Conservation (phyloP, 2,329 filamentous ascomycete genomes). For the Alternaria ventricosa region DNA sequence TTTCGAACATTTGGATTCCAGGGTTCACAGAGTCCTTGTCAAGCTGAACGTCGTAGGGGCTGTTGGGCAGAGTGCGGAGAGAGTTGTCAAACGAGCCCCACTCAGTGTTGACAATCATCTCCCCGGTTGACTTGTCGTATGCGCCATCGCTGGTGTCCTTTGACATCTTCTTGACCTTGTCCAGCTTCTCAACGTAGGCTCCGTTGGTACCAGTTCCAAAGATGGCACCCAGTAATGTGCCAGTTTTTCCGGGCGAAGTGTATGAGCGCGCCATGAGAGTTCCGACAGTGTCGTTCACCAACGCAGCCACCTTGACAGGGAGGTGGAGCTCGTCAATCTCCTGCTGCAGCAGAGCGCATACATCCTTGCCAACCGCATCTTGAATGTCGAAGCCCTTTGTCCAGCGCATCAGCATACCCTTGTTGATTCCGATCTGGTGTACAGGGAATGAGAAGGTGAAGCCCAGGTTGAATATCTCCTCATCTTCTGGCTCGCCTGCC, state of each 20-base stretch:
- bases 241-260: conserved; percentile 84
- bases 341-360: conserved; percentile 84
- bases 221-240: conserved; percentile 91
- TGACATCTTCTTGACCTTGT: conserved; percentile 79
- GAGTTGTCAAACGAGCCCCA: conserved; percentile 99
- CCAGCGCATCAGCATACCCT: conserved; percentile 92
- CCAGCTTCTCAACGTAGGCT: conserved; percentile 91
- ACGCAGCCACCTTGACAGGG: conserved; percentile 90
- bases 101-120: conserved; percentile 98
- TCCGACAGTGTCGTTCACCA: conserved; percentile 97
- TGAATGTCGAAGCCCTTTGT: conserved; percentile 98
- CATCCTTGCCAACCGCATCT: conserved; percentile 93
- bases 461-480: conserved; percentile 89
- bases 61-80: conserved; percentile 85
- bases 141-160: conserved; percentile 55
- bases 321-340: conserved; percentile 88
- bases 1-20: conserved; percentile 98
- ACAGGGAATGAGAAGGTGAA: conserved; percentile 99
- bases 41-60: conserved; percentile 78
- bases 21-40: conserved; percentile 86
- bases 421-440: conserved; percentile 92
- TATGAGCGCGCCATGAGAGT: conserved; percentile 98
- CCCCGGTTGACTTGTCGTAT: conserved; percentile 80
- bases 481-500: conserved; percentile 64
- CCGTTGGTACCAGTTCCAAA: conserved; percentile 98